Evolutionary conservation across 2,329 filamentous ascomycete species (phyloP), one percentile per base, ranked within the genome.

Genomic region (Phaeomoniella chlamydospora): DNA sequence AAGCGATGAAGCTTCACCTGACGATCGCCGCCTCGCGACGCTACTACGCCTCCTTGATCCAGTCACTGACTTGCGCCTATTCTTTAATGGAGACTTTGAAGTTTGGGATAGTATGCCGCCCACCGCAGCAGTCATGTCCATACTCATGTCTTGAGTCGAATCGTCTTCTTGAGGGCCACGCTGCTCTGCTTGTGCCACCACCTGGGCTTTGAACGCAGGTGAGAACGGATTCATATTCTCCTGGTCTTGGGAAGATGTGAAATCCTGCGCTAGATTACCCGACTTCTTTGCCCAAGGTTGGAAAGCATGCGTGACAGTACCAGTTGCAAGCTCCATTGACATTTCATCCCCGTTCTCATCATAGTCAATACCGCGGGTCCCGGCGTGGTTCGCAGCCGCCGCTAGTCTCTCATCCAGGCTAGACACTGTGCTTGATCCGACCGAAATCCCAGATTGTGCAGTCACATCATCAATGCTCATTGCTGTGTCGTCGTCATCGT

Each of bases 121-220:
- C 36, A 93, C 66, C 5, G 75, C 83, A 37, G 74, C 75, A 2
- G 88, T 94, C 5, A 94, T 83, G 47, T 96, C 88, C 88, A 96
- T 94, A 15, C 84, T 90, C 67, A 92, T 77, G 29, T 87, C 83
- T 43, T 74, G 71, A 14, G 71, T 68, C 15, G 68, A 61, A 12
- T 57, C 53, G 10, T 64, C 63, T 10, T 69, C 65, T 4, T 59
- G 52, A 15, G 65, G 50, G 35, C 64, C 58, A n/a, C 9, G 9
- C 39, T 55, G 54, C 16, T 43, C 38, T 42, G 40, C 38, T 42
- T 48, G 41, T 12, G 38, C 29, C 4, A 31, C 16, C 4, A 45
- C 37, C 14, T 52, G 46, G 14, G 53, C 52, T 36, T 56, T 56
- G 34, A 56, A 56, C n/a, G 58, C 57, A 15, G 60, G 57, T 9